Evolutionary conservation across 345 rosid genomes (phyloP), one percentile per base, ranked within the genome.

Genomic region (Populus alba): DNA sequence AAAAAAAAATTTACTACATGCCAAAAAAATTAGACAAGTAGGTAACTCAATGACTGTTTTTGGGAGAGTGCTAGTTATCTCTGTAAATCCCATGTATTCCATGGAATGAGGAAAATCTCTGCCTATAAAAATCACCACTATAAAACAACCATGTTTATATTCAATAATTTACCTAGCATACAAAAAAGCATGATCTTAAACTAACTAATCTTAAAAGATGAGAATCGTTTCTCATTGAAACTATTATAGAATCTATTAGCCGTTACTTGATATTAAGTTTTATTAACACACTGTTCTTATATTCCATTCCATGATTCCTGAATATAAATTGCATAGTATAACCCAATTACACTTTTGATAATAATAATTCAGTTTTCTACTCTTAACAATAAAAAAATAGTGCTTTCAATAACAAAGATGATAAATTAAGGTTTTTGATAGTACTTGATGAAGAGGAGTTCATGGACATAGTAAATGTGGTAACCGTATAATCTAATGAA

Each of bases 231-330:
- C 57, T 94, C 97, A 68, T 96, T 92, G 61, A 92, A 80, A 77
- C 78, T 73, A 66, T 69, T 78, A 65, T 90, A 88, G 78, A 96
- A 91, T 31, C 67, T 86, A 82, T 96, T 90, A 3, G 98, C 93
- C 20, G 78, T 78, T 5, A 73, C 81, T 84, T 91, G 93, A 84
- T 86, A 61, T 67, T 83, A 45, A 90, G 83, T 80, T 88, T 88
- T 69, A 96, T 82, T 82, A 96, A 70, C 29, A 90, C 98, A 22
- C 95, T 92, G 75, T 94, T 92, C 33, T 97, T 84, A 86, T 96
- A 98, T 79, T 96, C 99, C 90, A 94, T 87, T 29, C 83, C 99
- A 82, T 92, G 98, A 51, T 96, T 94, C 90, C 98, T 93, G 77
- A 66, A 33, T 9, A 33, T 22, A 39, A 43, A 51, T 22, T 35